Percentiles rank a stretch among this genome's conserved stretches.
phyloP scores from a whole-genome alignment of 768 basidiomycete genomes.

The Podaxis pistillaris region DNA sequence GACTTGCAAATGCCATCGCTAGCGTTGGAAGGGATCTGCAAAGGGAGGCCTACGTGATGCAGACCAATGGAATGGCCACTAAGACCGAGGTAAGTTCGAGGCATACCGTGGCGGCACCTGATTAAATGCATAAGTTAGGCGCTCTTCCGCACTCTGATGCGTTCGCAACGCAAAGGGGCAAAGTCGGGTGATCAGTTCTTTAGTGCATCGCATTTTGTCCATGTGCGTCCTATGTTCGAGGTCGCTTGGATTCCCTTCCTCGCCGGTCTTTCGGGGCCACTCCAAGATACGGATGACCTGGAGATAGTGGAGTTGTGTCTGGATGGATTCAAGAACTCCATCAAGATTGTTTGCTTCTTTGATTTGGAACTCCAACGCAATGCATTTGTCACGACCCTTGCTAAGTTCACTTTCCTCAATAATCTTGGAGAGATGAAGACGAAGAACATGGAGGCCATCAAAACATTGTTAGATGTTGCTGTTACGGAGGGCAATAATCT shows the following conservation, averaged over 20 bases:
- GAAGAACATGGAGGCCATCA: conserved; percentile 99
- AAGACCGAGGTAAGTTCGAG: conserved; percentile 79
- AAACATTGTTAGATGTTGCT: conserved; percentile 89
- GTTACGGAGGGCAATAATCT: conserved; percentile 96
- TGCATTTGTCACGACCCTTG: conserved; percentile 94
- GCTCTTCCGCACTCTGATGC: conserved; percentile 89
- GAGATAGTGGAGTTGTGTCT: conserved; percentile 90
- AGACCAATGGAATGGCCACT: conserved; percentile 93
- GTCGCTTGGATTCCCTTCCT: conserved; percentile 99
- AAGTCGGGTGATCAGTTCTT: conserved; percentile 87
- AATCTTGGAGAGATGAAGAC: conserved; percentile 99
- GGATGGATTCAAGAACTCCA: conserved; percentile 96
- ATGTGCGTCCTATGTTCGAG: conserved; percentile 98
- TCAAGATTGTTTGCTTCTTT: conserved; percentile 94
- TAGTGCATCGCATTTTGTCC: conserved; percentile 93
- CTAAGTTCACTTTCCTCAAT: conserved; percentile 96
- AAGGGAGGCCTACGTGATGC: conserved; percentile 92
- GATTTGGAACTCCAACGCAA: conserved; percentile 98
- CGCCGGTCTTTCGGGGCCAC: conserved; percentile 89
- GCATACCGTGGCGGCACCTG: neutral
- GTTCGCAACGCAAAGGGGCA: conserved; percentile 83
- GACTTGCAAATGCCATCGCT: conserved; percentile 78
- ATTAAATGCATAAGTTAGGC: conserved; percentile 49
- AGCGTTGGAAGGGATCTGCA: conserved; percentile 93
- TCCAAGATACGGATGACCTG: conserved; percentile 93